These are phyloP conservation scores for Silene uniflora DNA, from an alignment of 148 eudicot species.

Conservation along the genomic window DNA sequence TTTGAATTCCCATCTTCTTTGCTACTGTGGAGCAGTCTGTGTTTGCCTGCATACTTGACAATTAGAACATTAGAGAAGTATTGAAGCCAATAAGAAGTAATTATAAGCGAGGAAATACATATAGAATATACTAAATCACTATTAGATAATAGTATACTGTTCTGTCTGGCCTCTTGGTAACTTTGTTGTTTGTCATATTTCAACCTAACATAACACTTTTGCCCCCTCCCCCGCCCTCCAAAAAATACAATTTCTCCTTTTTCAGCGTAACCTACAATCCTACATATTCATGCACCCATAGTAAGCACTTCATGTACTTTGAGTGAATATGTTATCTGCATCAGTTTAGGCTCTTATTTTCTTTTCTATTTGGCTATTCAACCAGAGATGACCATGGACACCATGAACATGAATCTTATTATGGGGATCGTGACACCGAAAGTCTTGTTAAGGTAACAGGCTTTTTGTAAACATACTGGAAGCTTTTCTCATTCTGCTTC, in stretches of 20 bases:
- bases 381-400: constrained; percentile 74
- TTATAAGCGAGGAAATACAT: not conserved
- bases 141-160: not conserved
- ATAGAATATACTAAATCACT: not conserved
- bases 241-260: not conserved
- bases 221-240: not conserved
- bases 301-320: not conserved
- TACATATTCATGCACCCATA: not conserved
- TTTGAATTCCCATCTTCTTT: not conserved
- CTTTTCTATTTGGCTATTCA: constrained; percentile 6
- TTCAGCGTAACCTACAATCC: not conserved
- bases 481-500: not conserved
- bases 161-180: not conserved
- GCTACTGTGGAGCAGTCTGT: not conserved
- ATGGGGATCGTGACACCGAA: constrained; percentile 95
- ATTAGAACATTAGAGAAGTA: not conserved
- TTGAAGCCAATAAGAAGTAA: not conserved
- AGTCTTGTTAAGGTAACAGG: constrained; percentile 67
- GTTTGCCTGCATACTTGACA: not conserved
- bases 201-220: not conserved
- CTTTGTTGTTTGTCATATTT: not conserved
- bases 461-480: not conserved
- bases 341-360: not conserved
- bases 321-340: not conserved
- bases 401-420: constrained; percentile 94